These are phyloP conservation scores for Globomyces sp. DNA, from an alignment of 371 early-diverging fungal species.

Conservation along the genomic window DNA sequence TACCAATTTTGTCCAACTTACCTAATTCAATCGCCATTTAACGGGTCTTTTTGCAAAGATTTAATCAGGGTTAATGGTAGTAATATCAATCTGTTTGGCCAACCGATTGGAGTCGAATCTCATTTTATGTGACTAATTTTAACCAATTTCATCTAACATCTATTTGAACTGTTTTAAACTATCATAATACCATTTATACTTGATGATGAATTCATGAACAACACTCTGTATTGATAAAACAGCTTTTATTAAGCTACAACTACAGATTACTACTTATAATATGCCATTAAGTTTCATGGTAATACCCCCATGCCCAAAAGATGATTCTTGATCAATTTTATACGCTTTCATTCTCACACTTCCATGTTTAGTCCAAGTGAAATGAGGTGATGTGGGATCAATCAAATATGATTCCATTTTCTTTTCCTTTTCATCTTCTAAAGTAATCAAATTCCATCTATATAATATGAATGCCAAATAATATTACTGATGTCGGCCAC, in stretches of 20 bases:
- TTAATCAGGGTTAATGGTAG: too few species aligned
- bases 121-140: too few species aligned
- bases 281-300: constrained; percentile 39
- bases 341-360: constrained; percentile 40
- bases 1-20: too few species aligned
- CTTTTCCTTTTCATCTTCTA: constrained; percentile 24
- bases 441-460: constrained; percentile 45
- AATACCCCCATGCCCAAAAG: constrained; percentile 46
- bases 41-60: too few species aligned
- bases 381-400: constrained; percentile 46
- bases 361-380: constrained; percentile 47
- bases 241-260: neutral
- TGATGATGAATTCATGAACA: neutral
- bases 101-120: too few species aligned
- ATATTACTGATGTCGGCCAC: constrained; percentile 37
- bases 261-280: constrained; percentile 13
- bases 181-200: too few species aligned
- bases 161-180: too few species aligned
- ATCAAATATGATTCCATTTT: constrained; percentile 28
- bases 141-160: too few species aligned
- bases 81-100: too few species aligned
- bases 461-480: constrained; percentile 22
- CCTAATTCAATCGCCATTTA: too few species aligned
- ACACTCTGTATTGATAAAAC: neutral
- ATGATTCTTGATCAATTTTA: constrained; percentile 28